phyloP scores from a whole-genome alignment of 2,329 filamentous ascomycete genomes.

The Ophiostoma ulmi region DNA sequence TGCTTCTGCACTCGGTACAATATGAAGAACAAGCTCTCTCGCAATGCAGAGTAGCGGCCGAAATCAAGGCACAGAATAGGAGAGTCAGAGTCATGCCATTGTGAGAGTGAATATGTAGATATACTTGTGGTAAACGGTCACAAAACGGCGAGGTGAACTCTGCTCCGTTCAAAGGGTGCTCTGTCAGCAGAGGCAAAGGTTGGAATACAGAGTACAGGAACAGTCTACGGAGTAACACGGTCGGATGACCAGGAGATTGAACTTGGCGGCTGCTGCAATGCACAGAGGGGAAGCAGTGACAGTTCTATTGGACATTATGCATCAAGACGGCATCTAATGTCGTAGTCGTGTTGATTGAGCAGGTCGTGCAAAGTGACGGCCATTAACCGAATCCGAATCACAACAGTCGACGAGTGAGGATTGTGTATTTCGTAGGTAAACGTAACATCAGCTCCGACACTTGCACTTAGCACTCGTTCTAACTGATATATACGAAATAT shows the following conservation, averaged over 20 bases:
- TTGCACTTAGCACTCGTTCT: not conserved
- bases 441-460: not conserved
- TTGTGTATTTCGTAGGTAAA: not conserved
- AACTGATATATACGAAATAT: too few relatives aligned
- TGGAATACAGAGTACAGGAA: not conserved
- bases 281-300: too few relatives aligned
- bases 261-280: not conserved
- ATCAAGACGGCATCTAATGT: not conserved
- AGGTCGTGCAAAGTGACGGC: not conserved
- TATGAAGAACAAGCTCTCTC: not conserved
- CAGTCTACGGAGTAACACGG: not conserved
- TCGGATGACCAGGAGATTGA: constrained; percentile 7
- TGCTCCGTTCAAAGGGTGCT: not conserved
- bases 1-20: not conserved
- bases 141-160: not conserved
- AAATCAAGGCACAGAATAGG: constrained; percentile 1
- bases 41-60: too few relatives aligned
- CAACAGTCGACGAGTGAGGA: not conserved
- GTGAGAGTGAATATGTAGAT: not conserved
- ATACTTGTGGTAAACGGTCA: not conserved
- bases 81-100: not conserved
- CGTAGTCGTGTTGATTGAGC: not conserved
- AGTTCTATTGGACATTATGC: not conserved
- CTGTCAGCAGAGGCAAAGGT: not conserved
- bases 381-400: not conserved